Conservation (phyloP, 2,329 filamentous ascomycete species). For the Catunica adiposa region DNA sequence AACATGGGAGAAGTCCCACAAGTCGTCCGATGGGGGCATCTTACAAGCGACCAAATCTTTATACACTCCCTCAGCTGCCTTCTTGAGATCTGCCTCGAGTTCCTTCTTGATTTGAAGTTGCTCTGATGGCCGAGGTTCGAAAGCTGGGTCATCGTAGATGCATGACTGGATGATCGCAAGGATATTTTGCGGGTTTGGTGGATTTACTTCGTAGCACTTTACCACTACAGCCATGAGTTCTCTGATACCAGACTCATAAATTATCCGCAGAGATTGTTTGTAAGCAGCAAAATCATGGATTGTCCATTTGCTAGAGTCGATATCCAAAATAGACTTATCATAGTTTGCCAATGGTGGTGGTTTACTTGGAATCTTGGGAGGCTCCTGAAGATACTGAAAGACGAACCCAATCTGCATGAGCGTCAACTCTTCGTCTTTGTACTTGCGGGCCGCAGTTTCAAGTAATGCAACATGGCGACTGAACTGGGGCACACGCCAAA, state of each 20-base stretch:
- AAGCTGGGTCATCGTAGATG: conserved; percentile 61
- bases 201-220: conserved; percentile 77
- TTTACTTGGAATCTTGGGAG: conserved; percentile 53
- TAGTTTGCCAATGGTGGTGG: conserved; percentile 38
- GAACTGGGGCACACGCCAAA: conserved; percentile 79
- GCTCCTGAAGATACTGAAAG: conserved; percentile 30
- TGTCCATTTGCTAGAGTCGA: conserved; percentile 48
- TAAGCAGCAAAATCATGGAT: conserved; percentile 53
- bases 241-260: conserved; percentile 69
- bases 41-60: conserved; percentile 60
- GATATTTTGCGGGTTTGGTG: conserved; percentile 61
- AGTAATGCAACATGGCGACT: conserved; percentile 66
- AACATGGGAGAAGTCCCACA: conserved; percentile 84
- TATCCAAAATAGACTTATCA: conserved; percentile 34
- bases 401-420: conserved; percentile 69
- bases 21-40: conserved; percentile 61
- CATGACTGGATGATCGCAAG: conserved; percentile 71
- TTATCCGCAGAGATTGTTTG: conserved; percentile 52
- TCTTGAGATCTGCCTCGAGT: conserved; percentile 8
- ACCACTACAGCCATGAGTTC: conserved; percentile 81
- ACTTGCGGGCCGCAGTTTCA: conserved; percentile 74
- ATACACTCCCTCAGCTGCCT: conserved; percentile 42
- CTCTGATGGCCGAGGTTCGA: conserved; percentile 53
- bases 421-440: conserved; percentile 63
- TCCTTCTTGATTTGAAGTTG: conserved; percentile 26